Evolutionary conservation across 192 early-diverging fungal species (phyloP), one percentile per base, ranked within the genome.

Genomic region (Coemansia sp.): DNA sequence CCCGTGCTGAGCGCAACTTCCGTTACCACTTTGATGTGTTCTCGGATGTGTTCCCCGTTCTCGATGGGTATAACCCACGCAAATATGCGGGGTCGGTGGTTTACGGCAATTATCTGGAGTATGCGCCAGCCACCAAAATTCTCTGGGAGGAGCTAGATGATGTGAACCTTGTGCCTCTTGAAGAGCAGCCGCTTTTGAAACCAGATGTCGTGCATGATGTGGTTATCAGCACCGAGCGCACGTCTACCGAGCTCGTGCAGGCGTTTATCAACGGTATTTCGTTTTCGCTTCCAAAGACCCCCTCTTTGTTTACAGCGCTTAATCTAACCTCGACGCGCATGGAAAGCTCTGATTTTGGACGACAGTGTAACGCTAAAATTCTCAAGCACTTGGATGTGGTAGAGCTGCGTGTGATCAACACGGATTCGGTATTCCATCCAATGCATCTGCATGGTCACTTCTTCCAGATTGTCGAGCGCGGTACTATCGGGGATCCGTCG

Each of bases 401-500:
- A 24, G 82, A 92, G 67, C 72, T 91, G 51, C 63, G 81, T 23
- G 68, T 92, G 38, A 72, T 78, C 47, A 94, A 92, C 67, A 43
- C 67, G 28, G 89, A 92, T 51, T 41, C 54, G 17, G 87, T 83
- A 47, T 56, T 58, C 49, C 91, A 94, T 27, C 58, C 80, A 61
- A 80, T 92, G 80, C 91, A 93, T 72, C 56, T 93, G 36, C 91
- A 93, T 69, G 91, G 91, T 6, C 87, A 93, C 64, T 67, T 68
- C 11, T 93, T 93, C 80, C 86, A 90, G 57, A 78, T 93, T 38
- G 80, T 86, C 36, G 78, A 73, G 45, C 78, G 78, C 20, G 78
- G 83, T 54, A 42, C 54, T 9, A 72, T 81, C 20, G 83, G 81
- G 45, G 58, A 77, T 43, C 55, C 72, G 0, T 30, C 37, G 3